Evolutionary conservation across 164 flowering plant species (phyloP), one percentile per base, ranked within the genome.

Genomic region (Euptelea pleiosperma): DNA sequence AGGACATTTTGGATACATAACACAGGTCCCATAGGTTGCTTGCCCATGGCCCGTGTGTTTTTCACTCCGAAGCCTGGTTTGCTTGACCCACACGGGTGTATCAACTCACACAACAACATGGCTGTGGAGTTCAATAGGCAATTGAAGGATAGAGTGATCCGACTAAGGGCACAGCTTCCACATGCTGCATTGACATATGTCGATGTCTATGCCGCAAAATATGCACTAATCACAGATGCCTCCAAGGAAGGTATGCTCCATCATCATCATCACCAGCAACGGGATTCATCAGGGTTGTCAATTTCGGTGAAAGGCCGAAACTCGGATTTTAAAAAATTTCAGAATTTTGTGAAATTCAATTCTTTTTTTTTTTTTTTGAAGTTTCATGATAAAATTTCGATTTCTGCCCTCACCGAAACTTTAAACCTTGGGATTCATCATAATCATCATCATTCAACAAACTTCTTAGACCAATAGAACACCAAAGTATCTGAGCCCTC

Each of bases 11-110:
- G 94, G 94, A 64, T 87, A 41, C 94, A 89, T 45, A 89, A 85
- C 65, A 85, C 91, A 0, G 91, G 91, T 3, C 94, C 94, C 12
- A 52, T 85, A n/a, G 94, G 97, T 6, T 89, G 94, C 70, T 66
- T 85, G 63, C 91, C 97, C 0, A 67, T 66, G 40, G 49, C 44
- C 29, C 56, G 70, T 3, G 55, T 73, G 12, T 72, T 66, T 50
- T 61, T 71, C 59, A 55, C 46, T 22, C 43, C 54, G 1, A 72
- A 68, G 50, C 56, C 77, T 1, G 66, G 58, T 2, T 73, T 70
- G 53, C 40, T 77, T 16, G 95, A 91, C 36, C 55, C 43, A 36
- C 21, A 53, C 43, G 95, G 95, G 10, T 90, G 97, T 53, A 67
- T 85, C 12, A 65, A 65, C 62, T 56, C 79, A 36, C 80, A 75